Evolutionary conservation across 305 asterid genomes (phyloP).

Genomic region (Fraxinus sp.): DNA sequence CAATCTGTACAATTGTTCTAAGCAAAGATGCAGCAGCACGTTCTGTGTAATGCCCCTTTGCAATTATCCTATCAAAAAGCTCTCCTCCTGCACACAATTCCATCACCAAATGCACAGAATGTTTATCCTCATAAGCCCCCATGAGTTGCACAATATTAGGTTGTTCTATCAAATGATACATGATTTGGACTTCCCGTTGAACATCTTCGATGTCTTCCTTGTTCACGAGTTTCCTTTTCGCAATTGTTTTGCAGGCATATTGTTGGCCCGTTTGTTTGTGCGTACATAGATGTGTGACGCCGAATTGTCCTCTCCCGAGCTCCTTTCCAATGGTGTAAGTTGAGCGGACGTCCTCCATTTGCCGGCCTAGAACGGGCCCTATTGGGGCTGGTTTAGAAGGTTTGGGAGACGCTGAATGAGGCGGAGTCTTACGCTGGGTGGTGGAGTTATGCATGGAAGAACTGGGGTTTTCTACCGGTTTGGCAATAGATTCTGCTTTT

Average conservation of each 20-base stretch:
- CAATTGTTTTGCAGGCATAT: constrained; percentile 19
- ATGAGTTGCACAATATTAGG: constrained; percentile 22
- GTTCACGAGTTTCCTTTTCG: constrained; percentile 13
- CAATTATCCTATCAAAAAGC: constrained; percentile 20
- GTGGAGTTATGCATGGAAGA: constrained; percentile 2
- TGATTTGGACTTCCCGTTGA: constrained; percentile 21
- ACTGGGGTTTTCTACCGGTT: neutral
- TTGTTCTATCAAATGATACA: constrained; percentile 22
- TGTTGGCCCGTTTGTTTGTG: constrained; percentile 18
- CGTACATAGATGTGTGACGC: constrained; percentile 21
- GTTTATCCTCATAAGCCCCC: constrained; percentile 19
- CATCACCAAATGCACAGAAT: constrained; percentile 8
- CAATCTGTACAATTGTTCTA: constrained; percentile 16
- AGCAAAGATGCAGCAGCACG: constrained; percentile 12
- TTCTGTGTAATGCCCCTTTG: constrained; percentile 25
- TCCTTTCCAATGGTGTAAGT: constrained; percentile 21
- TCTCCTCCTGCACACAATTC: constrained; percentile 19
- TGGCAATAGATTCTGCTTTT: constrained; percentile 1
- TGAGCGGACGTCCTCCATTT: constrained; percentile 19
- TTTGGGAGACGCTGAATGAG: neutral
- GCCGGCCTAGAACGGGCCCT: constrained; percentile 20
- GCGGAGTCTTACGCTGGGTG: neutral
- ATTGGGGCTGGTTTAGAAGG: neutral
- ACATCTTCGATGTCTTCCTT: constrained; percentile 23
- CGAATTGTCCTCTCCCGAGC: constrained; percentile 27